Evolutionary conservation across 441 rosid genomes (phyloP), one percentile per base, ranked within the genome.

Genomic region (Gossypium davidsonii): DNA sequence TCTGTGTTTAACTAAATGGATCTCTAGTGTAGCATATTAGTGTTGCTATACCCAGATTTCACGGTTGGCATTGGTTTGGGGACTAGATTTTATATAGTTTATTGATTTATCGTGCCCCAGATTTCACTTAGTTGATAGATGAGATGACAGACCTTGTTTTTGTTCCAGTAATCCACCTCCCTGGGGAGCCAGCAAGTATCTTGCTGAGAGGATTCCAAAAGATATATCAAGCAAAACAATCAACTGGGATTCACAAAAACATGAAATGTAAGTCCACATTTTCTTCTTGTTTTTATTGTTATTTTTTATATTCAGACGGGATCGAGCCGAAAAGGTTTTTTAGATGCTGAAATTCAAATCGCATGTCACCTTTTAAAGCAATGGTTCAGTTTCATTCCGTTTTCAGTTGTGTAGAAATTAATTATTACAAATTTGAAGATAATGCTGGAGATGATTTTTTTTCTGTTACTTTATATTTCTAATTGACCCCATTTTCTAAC

Each of bases 121-220:
- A 34, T 6, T 34, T 34, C 8, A 1, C 39, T 34, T 6, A 34
- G 39, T 34, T 34, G 39, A 34, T 34, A 6, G 39, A 34, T 34
- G 39, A 34, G 39, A 34, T 34, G 39, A 34, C 39, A 34, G 8
- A 34, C 8, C 39, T 58, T 62, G 21, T 0, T 70, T 62, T 28
- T 67, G 44, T 28, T 67, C 25, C 79, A 83, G 86, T 26, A 80
- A 58, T 66, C 84, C 86, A 25, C 74, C 79, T n/a, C 74, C 72
- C 1, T 80, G 82, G 82, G 84, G 84, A 25, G 79, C 78, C 44
- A 72, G 73, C 74, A 72, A 76, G 69, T 80, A 70, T 66, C 76
- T 83, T 25, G 42, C 60, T 0, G 86, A 83, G 66, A 83, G 66
- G 67, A 69, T 76, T 60, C 78, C 81, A 0, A 80, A 78, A 46